Evolutionary conservation across 1,284 basidiomycete genomes (phyloP).

Genomic region (Thelephora terrestris): DNA sequence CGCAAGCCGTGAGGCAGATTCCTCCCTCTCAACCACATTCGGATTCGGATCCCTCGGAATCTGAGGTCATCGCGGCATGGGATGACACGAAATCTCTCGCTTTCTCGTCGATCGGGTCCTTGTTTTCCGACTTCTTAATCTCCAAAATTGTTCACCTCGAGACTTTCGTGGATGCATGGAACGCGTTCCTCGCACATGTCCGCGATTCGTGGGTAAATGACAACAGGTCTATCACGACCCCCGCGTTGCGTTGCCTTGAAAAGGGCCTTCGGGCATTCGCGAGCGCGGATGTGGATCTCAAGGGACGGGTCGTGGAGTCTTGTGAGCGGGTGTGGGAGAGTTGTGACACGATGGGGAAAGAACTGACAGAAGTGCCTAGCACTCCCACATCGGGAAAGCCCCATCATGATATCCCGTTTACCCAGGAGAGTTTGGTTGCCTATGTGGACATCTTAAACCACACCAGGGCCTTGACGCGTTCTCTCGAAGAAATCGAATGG

Average conservation of each 20-base stretch:
- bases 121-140: constrained; percentile 73
- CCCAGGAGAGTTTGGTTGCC: constrained; percentile 81
- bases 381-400: constrained; percentile 6
- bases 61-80: constrained; percentile 39
- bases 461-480: constrained; percentile 39
- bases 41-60: constrained; percentile 6
- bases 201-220: constrained; percentile 63
- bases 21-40: constrained; percentile 7
- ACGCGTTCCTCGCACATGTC: constrained; percentile 59
- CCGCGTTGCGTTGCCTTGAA: constrained; percentile 75
- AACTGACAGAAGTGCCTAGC: constrained; percentile 39
- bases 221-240: constrained; percentile 60
- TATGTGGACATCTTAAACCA: constrained; percentile 64
- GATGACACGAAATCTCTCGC: constrained; percentile 87
- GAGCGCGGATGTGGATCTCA: constrained; percentile 29
- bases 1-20: constrained; percentile 38
- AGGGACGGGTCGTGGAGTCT: constrained; percentile 34
- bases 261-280: constrained; percentile 56
- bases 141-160: constrained; percentile 64
- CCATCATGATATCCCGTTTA: constrained; percentile 42
- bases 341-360: constrained; percentile 42
- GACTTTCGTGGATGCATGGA: constrained; percentile 64
- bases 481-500: constrained; percentile 51
- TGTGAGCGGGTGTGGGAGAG: constrained; percentile 63
- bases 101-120: constrained; percentile 73